Evolutionary conservation across 2,329 filamentous ascomycete genomes (phyloP).

Genomic region (Corniculantispora saksenae): DNA sequence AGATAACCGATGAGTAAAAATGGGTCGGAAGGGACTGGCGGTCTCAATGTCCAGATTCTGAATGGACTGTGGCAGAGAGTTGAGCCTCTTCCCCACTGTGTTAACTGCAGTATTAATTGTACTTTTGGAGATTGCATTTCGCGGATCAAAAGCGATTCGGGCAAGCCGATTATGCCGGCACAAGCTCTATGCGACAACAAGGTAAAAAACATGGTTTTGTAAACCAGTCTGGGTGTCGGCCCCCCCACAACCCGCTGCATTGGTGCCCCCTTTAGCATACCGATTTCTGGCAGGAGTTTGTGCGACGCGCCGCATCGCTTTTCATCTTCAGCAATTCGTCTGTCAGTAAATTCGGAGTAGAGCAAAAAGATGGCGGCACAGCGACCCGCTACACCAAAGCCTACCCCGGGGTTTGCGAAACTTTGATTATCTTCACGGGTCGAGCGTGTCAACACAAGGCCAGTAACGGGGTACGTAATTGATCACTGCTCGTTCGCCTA

Average conservation of each 20-base stretch:
- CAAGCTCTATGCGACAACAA: not conserved
- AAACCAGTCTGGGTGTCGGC: not conserved
- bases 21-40: not conserved
- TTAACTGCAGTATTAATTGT: not conserved
- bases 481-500: not conserved
- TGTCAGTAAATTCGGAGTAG: no score
- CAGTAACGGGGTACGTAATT: not conserved
- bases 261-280: not conserved
- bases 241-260: not conserved
- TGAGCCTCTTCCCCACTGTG: conserved; percentile 6
- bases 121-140: not conserved
- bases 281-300: not conserved
- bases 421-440: not conserved
- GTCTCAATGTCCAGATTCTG: conserved; percentile 10
- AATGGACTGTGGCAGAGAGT: conserved; percentile 1
- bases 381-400: not conserved
- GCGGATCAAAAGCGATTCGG: not conserved
- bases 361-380: no score
- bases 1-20: not conserved
- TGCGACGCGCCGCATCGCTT: not conserved
- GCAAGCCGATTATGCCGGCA: not conserved
- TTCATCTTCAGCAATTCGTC: no score
- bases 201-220: not conserved
- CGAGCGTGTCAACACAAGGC: no score
- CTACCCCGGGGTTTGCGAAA: not conserved